Base-by-base conservation (phyloP, 2,329 filamentous ascomycete species). In the Fusarium falciforme region DNA sequence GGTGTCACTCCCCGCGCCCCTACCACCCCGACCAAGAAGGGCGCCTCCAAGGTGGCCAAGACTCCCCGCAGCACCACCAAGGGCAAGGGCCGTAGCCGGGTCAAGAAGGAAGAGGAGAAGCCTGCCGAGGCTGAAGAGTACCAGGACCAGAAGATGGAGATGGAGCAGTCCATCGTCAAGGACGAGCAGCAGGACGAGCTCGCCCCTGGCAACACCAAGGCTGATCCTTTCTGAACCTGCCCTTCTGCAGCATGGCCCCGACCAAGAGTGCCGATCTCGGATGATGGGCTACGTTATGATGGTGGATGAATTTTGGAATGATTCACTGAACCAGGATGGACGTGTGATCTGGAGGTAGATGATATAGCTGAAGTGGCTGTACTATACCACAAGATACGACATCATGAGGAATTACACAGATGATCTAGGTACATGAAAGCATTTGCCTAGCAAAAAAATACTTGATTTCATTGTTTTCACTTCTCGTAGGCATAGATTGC, bases 21-120 rank as follows among this genome's bases (percentile, higher is more conserved):
- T 5, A 36, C 33, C 17, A 66, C 73, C 35, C 70, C 75, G 1
- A 60, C 71, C 64, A 82, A 79, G 70, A 81, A 78, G 69, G 61
- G 35, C 9, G 38, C 57, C 16, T 77, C 71, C 58, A 82, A 79
- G 71, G 78, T 83, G 27, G 63, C 66, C 59, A 83, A 83, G 79
- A 72, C 76, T 3, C 59, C 77, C n/a, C 79, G 79, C 12, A 61
- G 68, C 42, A 61, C 10, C 27, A 31, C 35, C 44, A 79, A 77
- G 61, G 68, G 61, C 16, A 78, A 74, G 54, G 65, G 64, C 3
- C 70, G 67, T 14, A 59, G 60, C 66, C 79, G 76, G 61, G 64
- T 72, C 49, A 78, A 77, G 72, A 75, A 77, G 64, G 76, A 81
- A 17, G 66, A 76, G 5, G 22, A 74, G 8, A 55, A 68, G 2